A percentile compares a stretch with the other conserved stretches of the same genome.
These are phyloP conservation scores for Cladosporium oxysporum DNA, from an alignment of 2,329 filamentous ascomycete species.

Conservation along the genomic window DNA sequence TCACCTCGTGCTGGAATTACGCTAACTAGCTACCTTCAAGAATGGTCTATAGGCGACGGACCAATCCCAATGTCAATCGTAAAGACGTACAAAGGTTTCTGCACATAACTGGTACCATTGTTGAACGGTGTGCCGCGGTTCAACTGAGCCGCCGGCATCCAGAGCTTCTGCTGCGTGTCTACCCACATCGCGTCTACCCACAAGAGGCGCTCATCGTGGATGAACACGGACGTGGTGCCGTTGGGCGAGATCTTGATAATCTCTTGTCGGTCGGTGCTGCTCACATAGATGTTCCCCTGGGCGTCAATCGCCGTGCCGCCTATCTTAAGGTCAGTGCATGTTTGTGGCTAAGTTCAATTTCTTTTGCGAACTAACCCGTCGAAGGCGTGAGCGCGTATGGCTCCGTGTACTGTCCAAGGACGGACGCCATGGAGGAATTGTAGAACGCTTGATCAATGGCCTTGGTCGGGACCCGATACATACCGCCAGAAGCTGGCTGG, in stretches of 20 bases:
- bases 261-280: slow-evolving; percentile 38
- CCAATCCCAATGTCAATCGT: slow-evolving; percentile 33
- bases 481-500: slow-evolving; percentile 40
- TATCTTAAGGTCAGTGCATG: background rate
- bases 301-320: slow-evolving; percentile 43
- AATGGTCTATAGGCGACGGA: slow-evolving; percentile 34
- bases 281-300: slow-evolving; percentile 41
- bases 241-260: slow-evolving; percentile 34
- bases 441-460: slow-evolving; percentile 39
- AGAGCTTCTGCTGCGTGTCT: slow-evolving; percentile 29
- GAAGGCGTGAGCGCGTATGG: slow-evolving; percentile 40
- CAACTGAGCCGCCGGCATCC: slow-evolving; percentile 37
- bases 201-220: slow-evolving; percentile 34
- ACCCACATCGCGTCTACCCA: slow-evolving; percentile 40
- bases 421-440: slow-evolving; percentile 36
- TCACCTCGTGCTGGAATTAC: background rate
- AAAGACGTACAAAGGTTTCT: slow-evolving; percentile 31
- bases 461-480: slow-evolving; percentile 39
- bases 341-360: background rate
- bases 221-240: slow-evolving; percentile 31
- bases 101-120: slow-evolving; percentile 30
- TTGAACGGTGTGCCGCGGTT: slow-evolving; percentile 35
- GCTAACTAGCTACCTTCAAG: slow-evolving; percentile 6
- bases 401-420: slow-evolving; percentile 31
- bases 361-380: slow-evolving; percentile 27